Conservation (phyloP, 306 rosid genomes). For the cucumber (Cucumis sativus) region DNA sequence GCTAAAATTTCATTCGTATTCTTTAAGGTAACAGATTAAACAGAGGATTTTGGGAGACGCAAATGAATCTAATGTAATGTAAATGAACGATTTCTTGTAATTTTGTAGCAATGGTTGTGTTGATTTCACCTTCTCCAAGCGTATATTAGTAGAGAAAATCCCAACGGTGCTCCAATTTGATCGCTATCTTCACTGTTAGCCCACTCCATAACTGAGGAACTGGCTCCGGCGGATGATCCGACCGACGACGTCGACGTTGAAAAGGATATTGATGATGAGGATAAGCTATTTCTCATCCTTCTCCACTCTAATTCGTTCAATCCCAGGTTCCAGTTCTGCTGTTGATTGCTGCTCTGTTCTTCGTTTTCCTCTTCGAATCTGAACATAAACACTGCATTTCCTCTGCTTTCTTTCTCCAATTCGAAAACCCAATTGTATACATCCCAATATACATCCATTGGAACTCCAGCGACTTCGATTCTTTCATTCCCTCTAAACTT, state of each 20-base stretch:
- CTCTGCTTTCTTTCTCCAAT: neutral
- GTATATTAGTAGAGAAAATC: constrained; percentile 71
- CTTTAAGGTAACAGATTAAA: neutral
- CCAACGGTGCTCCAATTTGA: constrained; percentile 5
- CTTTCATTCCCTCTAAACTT: constrained; percentile 77
- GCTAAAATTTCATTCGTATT: neutral
- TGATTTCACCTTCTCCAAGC: constrained; percentile 60
- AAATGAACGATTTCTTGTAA: neutral
- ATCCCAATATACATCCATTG: constrained; percentile 82
- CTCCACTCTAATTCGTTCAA: constrained; percentile 43
- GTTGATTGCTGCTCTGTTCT: constrained; percentile 3
- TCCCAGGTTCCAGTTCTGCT: constrained; percentile 46
- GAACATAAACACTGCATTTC: constrained; percentile 11
- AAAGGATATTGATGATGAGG: constrained; percentile 62
- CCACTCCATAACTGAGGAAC: constrained; percentile 84
- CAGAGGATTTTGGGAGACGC: neutral
- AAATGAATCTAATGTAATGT: neutral
- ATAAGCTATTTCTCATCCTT: constrained; percentile 47
- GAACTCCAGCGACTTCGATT: constrained; percentile 45
- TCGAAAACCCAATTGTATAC: constrained; percentile 19
- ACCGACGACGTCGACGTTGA: constrained; percentile 62
- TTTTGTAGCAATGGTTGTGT: neutral
- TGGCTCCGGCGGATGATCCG: constrained; percentile 50
- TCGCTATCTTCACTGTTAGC: constrained; percentile 66
- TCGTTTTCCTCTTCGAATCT: neutral